Evolutionary conservation across 1,284 basidiomycete species (phyloP), one percentile per base, ranked within the genome.

Genomic region (Cystobasidium slooffiae): DNA sequence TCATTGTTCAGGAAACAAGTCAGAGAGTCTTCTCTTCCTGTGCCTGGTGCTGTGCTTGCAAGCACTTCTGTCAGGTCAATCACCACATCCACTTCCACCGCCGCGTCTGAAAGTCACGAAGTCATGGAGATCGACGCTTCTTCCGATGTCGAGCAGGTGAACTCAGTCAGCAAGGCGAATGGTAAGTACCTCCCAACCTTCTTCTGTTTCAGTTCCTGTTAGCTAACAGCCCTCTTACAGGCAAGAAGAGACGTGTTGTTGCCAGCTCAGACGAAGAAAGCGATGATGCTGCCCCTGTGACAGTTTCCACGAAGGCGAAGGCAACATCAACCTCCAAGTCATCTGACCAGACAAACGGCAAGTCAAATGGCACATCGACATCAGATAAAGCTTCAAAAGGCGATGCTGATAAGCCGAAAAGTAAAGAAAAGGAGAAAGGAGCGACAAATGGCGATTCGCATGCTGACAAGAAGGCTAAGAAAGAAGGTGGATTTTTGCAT

Each of bases 181-280:
- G 44, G 62, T 73, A 39, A 0, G 70, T 51, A 39, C 16, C 6
- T 9, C 6, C 6, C 1, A 18, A 5, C 7, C 2, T 14, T 39
- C 12, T 66, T 47, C 46, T 31, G 31, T 7, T 43, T 22, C 10
- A 10, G 20, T 53, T 7, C n/a, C 16, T 16, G 4, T 14, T 6
- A 24, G n/a, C 64, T 66, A n/a, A 52, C 39, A 31, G 20, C 41
- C 12, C 6, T 22, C 6, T 41, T 41, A 22, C 70, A 73, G 70
- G 63, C 63, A 73, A 73, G 43, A 73, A 73, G 63, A 46, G 70
- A 66, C 70, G 70, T 62, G 70, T 73, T 12, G 70, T 73, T 37
- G 70, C 51, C 20, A 73, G 70, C 63, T 73, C 70, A n/a, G 70
- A 73, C 31, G 70, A 73, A 37, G 70, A 73, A 44, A 59, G 58